phyloP scores from a whole-genome alignment of 495 filamentous ascomycete genomes.

The Podospora pseudoanserina region DNA sequence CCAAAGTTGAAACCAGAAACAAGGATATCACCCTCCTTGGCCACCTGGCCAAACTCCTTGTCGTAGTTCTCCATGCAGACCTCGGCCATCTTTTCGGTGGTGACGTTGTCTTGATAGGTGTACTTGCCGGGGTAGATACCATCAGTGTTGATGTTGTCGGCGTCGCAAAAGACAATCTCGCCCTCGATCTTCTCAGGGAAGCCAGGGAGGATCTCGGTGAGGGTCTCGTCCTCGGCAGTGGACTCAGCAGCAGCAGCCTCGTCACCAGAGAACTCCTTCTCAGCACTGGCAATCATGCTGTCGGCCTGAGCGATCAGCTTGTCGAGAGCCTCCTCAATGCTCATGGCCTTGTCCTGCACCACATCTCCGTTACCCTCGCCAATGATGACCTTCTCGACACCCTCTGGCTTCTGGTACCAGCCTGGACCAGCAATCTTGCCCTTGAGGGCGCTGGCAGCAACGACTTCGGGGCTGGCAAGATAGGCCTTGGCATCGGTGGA shows the following conservation, averaged over 20 bases:
- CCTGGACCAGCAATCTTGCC: slow-evolving; percentile 79
- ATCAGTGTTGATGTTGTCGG: slow-evolving; percentile 74
- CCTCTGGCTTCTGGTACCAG: slow-evolving; percentile 68
- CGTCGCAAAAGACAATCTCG: slow-evolving; percentile 68
- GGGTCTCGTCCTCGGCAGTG: slow-evolving; percentile 29
- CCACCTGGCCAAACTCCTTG: slow-evolving; percentile 55
- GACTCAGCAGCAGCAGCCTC: slow-evolving; percentile 10
- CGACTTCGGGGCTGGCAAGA: slow-evolving; percentile 84
- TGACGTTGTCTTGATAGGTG: slow-evolving; percentile 84
- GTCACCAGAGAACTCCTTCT: slow-evolving; percentile 27
- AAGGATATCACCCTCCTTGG: slow-evolving; percentile 68
- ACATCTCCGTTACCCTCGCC: slow-evolving; percentile 67
- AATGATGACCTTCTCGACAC: slow-evolving; percentile 60
- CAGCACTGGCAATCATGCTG: slow-evolving; percentile 51
- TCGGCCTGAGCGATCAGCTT: slow-evolving; percentile 65
- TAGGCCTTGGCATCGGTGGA: slow-evolving; percentile 79
- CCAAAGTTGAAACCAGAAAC: slow-evolving; percentile 91
- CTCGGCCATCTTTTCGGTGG: slow-evolving; percentile 72
- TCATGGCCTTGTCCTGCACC: slow-evolving; percentile 58
- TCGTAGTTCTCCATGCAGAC: slow-evolving; percentile 97
- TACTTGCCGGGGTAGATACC: slow-evolving; percentile 79
- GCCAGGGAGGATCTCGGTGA: slow-evolving; percentile 63
- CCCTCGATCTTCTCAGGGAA: slow-evolving; percentile 64
- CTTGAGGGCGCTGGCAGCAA: slow-evolving; percentile 79
- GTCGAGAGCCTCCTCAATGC: slow-evolving; percentile 63